Evolutionary conservation across 176 grass and related monocot genomes (phyloP), one percentile per base, ranked within the genome.

Genomic region (Phoenix dactylifera): DNA sequence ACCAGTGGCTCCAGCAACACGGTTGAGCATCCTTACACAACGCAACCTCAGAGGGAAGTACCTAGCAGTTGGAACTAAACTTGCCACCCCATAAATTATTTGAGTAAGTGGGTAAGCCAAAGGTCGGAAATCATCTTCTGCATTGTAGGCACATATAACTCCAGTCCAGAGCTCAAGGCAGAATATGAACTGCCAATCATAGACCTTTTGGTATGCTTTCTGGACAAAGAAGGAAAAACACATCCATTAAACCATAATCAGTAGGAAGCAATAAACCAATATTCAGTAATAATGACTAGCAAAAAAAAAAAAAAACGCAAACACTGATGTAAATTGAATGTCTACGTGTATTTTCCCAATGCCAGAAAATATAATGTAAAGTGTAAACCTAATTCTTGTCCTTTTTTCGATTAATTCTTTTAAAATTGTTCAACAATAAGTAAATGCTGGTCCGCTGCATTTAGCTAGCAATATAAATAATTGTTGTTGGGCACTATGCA

Each of bases 101-200:
- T 96, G 92, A 55, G 83, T 76, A 55, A 96, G 68, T 18, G 83
- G 87, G 81, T 90, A 96, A 68, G 92, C 92, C 66, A 96, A 65
- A 69, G 87, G 92, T 22, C 65, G 75, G 76, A 96, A 80, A 69
- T 88, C 75, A 50, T 80, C 78, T 55, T 88, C 78, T 24, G 80
- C 79, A 28, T 62, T 84, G 49, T 83, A 83, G 26, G 71, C 50
- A 19, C 86, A 90, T 55, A 96, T 82, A 73, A 96, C 69, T 59
- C 72, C 69, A 26, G 87, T 85, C 92, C 92, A 97, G 64, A 97
- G 78, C 75, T 97, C 87, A 65, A 97, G 87, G 69, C 92, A 97
- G 57, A 97, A 87, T 82, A 96, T 90, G 76, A 86, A 96, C 75
- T 96, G 92, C 87, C 92, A 97, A 70, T 97, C 83, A 74, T 85